Evolutionary conservation across 1,284 basidiomycete species (phyloP).

Genomic region (Ustilago crameri): DNA sequence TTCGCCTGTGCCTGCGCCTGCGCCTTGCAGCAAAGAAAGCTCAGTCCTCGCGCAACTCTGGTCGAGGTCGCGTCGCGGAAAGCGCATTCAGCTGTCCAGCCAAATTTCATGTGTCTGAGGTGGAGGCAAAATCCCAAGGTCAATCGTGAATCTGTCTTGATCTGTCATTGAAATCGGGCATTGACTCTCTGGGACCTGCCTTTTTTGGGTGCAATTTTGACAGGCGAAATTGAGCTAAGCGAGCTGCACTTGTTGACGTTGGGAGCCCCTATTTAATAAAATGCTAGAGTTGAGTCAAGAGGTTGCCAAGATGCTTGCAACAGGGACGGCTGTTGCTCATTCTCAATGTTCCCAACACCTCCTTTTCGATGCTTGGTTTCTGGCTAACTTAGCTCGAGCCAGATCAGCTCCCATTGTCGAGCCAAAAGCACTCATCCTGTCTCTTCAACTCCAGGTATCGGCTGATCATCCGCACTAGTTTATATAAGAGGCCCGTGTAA

Average conservation of each 20-base stretch:
- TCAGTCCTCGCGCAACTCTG: no score
- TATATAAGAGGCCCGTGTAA: no score
- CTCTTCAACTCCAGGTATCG: no score
- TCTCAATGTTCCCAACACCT: conserved; percentile 31
- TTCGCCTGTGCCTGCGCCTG: not conserved
- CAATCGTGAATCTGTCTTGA: not conserved
- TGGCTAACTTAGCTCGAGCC: no score
- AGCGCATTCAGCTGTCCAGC: conserved; percentile 4
- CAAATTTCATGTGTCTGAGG: not conserved
- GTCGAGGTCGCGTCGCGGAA: conserved; percentile 29
- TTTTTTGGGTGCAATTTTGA: not conserved
- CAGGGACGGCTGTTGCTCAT: no score
- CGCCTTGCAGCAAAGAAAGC: no score
- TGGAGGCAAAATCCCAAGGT: conserved; percentile 1
- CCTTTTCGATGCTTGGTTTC: conserved; percentile 7
- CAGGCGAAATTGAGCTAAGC: not conserved
- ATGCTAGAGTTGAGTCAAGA: not conserved
- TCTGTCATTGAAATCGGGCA: not conserved
- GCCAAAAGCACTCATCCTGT: no score
- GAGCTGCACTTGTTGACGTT: not conserved
- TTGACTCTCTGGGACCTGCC: no score
- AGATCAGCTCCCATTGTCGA: no score
- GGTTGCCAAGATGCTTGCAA: conserved; percentile 12
- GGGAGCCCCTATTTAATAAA: conserved; percentile 1
- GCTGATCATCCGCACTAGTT: no score